phyloP scores from a whole-genome alignment of 2,329 filamentous ascomycete genomes.

The Penicillium olsonii region DNA sequence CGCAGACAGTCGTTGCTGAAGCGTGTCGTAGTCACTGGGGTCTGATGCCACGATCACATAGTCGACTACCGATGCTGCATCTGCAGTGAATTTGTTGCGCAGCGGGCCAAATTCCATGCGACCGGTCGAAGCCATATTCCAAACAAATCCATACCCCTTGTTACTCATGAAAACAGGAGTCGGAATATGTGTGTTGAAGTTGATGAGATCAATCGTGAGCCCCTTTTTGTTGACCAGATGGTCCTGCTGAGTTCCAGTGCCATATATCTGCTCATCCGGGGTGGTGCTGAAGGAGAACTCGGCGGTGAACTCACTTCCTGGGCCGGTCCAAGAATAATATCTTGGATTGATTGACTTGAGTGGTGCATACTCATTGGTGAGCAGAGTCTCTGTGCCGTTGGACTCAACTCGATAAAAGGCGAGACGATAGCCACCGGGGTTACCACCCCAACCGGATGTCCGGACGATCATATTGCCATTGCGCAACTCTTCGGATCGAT shows the following conservation, averaged over 20 bases:
- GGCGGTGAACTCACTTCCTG: conserved; percentile 38
- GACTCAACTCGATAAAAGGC: conserved; percentile 38
- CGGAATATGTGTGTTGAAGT: conserved; percentile 65
- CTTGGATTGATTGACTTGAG: conserved; percentile 38
- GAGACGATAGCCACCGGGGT: conserved; percentile 34
- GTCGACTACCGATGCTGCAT: conserved; percentile 57
- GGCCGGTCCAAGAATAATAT: conserved; percentile 38
- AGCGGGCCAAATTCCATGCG: conserved; percentile 61
- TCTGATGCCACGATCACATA: conserved; percentile 60
- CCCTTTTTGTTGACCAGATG: conserved; percentile 62
- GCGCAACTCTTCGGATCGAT: conserved; percentile 29
- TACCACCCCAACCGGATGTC: conserved; percentile 35
- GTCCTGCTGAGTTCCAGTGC: conserved; percentile 67
- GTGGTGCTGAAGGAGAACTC: conserved; percentile 40
- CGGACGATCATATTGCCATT: conserved; percentile 42
- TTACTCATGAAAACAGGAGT: conserved; percentile 62
- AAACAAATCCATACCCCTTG: conserved; percentile 62
- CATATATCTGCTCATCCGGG: conserved; percentile 58
- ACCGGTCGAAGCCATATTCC: conserved; percentile 64
- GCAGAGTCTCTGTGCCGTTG: conserved; percentile 36
- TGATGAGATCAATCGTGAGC: conserved; percentile 60
- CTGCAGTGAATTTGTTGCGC: conserved; percentile 59
- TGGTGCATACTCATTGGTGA: conserved; percentile 38
- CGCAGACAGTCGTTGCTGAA: conserved; percentile 55
- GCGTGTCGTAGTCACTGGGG: conserved; percentile 51